Evolutionary conservation across 306 rosid species (phyloP), one percentile per base, ranked within the genome.

Genomic region (Spatholobus suberectus): DNA sequence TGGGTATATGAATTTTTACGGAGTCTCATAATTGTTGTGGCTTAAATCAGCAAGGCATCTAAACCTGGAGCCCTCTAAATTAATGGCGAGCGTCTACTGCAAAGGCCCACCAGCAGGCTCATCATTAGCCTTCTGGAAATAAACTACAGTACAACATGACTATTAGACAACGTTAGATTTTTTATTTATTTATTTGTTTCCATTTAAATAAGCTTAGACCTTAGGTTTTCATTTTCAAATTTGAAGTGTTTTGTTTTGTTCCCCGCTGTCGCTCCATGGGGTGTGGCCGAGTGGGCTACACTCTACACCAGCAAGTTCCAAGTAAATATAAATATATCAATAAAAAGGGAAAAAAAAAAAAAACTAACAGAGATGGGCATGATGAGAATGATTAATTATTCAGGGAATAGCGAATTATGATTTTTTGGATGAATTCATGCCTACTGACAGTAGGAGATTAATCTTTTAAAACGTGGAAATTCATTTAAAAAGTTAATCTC

Each of bases 251-350:
- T 66, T 75, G 23, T 82, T 51, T 75, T 75, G 74, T 75, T 80
- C 85, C 90, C 86, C 85, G 67, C 61, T 70, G 66, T 65, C 85
- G 38, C 41, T 34, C 68, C 84, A 58, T 65, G 73, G 83, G 41
- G 62, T 85, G 91, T 85, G 91, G 17, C 32, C 65, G 70, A 82
- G 90, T 86, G 89, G 59, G 52, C 76, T 59, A 6, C 46, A 71
- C 38, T 58, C 57, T 71, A 43, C 54, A 15, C 71, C 47, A 20
- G 10, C 87, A 32, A 29, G 32, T 29, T 26, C 23, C 79, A 67
- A 54, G 47, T 47, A 75, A 55, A 65, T 20, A 34, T 47, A 47
- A 29, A 29, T 29, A 44, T 44, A 44, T 44, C 17, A 44, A n/a
- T 29, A 29, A 29, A 29, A 29, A 29, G 32, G 11, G 11, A 1